Conservation (phyloP, 1,139 yeast genomes). For the Scheffersomyces lignicola region DNA sequence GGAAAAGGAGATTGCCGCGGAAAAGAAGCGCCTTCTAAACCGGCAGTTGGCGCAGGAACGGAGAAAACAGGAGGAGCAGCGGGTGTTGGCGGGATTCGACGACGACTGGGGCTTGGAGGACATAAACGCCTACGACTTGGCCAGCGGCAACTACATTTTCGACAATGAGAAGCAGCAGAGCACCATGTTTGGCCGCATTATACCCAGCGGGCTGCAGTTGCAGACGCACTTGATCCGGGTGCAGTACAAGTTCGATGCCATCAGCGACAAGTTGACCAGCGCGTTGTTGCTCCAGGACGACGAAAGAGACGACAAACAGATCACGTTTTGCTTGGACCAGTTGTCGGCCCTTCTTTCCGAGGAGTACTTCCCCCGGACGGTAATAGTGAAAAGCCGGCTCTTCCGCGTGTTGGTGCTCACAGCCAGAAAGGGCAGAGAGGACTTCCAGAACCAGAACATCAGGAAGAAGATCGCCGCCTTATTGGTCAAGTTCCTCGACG, state of each 20-base stretch:
- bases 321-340: constrained; percentile 20
- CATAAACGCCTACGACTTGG: constrained; percentile 18
- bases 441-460: constrained; percentile 19
- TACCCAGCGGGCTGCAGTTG: constrained; percentile 26
- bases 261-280: constrained; percentile 19
- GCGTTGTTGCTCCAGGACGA: constrained; percentile 16
- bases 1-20: constrained; percentile 4
- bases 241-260: constrained; percentile 19
- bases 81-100: constrained; percentile 26
- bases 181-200: constrained; percentile 19
- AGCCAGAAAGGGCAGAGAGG: constrained; percentile 26
- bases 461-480: constrained; percentile 21
- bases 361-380: constrained; percentile 26
- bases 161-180: constrained; percentile 33
- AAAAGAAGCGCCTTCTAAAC: constrained; percentile 4
- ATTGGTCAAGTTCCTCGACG: constrained; percentile 22
- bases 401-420: constrained; percentile 33
- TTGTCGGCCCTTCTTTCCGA: constrained; percentile 15
- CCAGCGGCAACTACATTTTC: constrained; percentile 36
- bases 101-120: constrained; percentile 49
- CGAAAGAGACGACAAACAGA: constrained; percentile 7
- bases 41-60: constrained; percentile 14
- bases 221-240: constrained; percentile 16
- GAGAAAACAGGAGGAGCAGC: constrained; percentile 22
- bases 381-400: constrained; percentile 31